Conservation (phyloP, 2,329 filamentous ascomycete genomes). For the Chalaropsis thielavioides region DNA sequence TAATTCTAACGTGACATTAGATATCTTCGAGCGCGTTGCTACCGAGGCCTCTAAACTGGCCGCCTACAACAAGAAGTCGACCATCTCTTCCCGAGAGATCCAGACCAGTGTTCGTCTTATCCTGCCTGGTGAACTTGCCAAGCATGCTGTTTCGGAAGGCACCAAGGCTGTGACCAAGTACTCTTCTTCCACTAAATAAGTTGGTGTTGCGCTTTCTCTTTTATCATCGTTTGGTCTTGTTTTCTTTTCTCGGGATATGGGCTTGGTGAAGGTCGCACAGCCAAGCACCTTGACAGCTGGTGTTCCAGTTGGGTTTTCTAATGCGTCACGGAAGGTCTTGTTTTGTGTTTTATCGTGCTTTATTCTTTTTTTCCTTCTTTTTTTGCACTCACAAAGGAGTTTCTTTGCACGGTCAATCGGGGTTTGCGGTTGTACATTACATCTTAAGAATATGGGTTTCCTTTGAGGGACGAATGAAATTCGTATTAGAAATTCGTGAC, state of each 20-base stretch:
- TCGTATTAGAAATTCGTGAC: constrained; percentile 34
- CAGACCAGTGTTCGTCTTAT: constrained; percentile 97
- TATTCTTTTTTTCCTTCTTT: constrained; percentile 22
- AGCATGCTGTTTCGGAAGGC: constrained; percentile 98
- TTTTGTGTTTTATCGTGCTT: constrained; percentile 24
- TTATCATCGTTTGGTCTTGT: constrained; percentile 37
- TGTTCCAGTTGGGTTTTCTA: constrained; percentile 44
- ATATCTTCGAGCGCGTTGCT: constrained; percentile 98
- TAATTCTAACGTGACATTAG: constrained; percentile 27
- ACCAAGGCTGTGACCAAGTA: constrained; percentile 99
- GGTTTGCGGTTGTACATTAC: constrained; percentile 63
- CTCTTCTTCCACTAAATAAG: constrained; percentile 98
- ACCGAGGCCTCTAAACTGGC: constrained; percentile 98
- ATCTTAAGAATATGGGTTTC: constrained; percentile 47
- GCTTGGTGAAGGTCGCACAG: constrained; percentile 37
- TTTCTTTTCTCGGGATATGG: constrained; percentile 44
- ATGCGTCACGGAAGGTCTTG: constrained; percentile 62
- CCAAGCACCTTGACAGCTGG: constrained; percentile 17
- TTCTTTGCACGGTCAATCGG: constrained; percentile 49
- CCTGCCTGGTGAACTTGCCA: constrained; percentile 94
- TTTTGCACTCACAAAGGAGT: constrained; percentile 44
- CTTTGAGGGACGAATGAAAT: constrained; percentile 39
- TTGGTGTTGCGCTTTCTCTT: constrained; percentile 23
- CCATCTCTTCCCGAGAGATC: constrained; percentile 97
- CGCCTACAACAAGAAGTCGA: constrained; percentile 99